phyloP scores from a whole-genome alignment of 176 grass and related monocot genomes.

The Oryza rufipogon region DNA sequence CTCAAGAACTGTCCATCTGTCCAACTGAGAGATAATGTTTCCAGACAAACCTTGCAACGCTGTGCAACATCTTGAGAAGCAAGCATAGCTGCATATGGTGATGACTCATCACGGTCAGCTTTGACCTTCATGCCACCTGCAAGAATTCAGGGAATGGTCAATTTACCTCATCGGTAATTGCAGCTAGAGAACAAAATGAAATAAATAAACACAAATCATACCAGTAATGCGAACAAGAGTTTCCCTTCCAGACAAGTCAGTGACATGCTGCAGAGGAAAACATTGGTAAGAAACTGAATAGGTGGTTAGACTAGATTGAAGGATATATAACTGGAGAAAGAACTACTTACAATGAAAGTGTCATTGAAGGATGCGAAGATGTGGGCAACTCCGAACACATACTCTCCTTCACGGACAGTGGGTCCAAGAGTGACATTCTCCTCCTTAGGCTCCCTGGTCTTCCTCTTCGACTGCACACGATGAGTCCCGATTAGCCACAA shows the following conservation, averaged over 20 bases:
- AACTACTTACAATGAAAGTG: conserved; percentile 51
- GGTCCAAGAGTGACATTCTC: conserved; percentile 60
- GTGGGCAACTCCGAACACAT: conserved; percentile 60
- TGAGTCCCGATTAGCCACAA: too few species aligned
- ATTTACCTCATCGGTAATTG: not conserved
- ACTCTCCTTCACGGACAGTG: conserved; percentile 51
- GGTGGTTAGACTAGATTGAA: not conserved
- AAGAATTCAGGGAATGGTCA: not conserved
- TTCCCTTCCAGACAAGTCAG: conserved; percentile 67
- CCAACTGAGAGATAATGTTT: not conserved
- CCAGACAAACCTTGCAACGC: conserved; percentile 62
- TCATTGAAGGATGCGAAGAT: conserved; percentile 67
- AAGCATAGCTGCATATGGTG: conserved; percentile 85
- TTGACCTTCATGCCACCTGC: conserved; percentile 83
- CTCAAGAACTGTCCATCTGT: not conserved
- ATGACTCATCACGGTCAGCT: conserved; percentile 77
- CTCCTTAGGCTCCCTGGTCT: conserved; percentile 61
- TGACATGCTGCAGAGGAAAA: conserved; percentile 54
- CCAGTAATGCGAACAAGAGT: conserved; percentile 69
- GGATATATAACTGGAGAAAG: not conserved
- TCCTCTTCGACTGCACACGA: conserved; percentile 66
- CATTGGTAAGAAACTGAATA: conserved; percentile 7
- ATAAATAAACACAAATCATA: conserved; percentile 7
- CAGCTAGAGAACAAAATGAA: not conserved
- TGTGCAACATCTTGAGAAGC: conserved; percentile 77